Percentiles rank a stretch among this genome's conserved stretches.
Conservation (phyloP, 129 eudicot genomes). For the Chrysanthemum seticuspe region DNA sequence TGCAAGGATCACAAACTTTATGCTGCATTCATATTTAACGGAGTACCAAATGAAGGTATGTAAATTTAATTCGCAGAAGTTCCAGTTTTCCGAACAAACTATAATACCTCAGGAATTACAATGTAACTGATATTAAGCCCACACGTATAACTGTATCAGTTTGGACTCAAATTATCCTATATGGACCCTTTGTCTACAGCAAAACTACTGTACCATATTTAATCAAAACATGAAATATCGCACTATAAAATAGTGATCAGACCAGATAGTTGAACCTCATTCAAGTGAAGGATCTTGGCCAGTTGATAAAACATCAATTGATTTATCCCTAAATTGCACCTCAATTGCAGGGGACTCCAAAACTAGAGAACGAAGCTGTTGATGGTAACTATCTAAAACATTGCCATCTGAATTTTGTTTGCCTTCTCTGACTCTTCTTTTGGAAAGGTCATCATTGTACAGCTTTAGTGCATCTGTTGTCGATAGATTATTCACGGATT, state of each 20-base stretch:
- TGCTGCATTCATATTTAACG: too few relatives aligned
- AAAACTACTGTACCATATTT: neutral
- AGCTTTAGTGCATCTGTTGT: slow-evolving; percentile 51
- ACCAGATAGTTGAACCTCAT: slow-evolving; percentile 12
- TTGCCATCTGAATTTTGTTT: slow-evolving; percentile 28
- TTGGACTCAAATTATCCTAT: slow-evolving; percentile 5
- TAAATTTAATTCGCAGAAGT: neutral
- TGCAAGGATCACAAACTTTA: neutral
- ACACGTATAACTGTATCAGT: neutral
- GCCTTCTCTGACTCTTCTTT: slow-evolving; percentile 18
- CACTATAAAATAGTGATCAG: too few relatives aligned
- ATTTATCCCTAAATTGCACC: slow-evolving; percentile 29
- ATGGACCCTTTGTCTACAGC: neutral
- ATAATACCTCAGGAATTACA: slow-evolving; percentile 1
- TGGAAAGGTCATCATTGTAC: slow-evolving; percentile 38
- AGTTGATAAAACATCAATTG: slow-evolving; percentile 6
- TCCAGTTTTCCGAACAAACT: neutral
- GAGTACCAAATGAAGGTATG: neutral
- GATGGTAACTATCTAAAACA: slow-evolving; percentile 35
- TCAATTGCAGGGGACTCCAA: slow-evolving; percentile 44
- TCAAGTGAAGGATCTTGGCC: neutral
- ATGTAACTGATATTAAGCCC: neutral
- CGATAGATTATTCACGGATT: slow-evolving; percentile 46
- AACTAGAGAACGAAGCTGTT: slow-evolving; percentile 50
- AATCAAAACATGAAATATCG: too few relatives aligned